phyloP scores from a whole-genome alignment of 2,329 filamentous ascomycete species.

The Fusarium begoniae region DNA sequence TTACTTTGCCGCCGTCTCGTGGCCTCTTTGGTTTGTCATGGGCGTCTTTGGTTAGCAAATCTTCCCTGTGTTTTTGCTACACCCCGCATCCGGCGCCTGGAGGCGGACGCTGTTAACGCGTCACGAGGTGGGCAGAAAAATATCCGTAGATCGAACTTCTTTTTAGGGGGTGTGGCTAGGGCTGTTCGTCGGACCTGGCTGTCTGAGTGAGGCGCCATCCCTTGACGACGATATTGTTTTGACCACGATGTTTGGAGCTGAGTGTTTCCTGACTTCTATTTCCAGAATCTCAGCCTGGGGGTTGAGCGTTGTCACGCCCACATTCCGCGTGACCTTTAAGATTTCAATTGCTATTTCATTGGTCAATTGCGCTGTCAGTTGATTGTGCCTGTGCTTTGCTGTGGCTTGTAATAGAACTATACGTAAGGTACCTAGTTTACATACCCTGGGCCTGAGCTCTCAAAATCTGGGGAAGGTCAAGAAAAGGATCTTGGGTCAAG shows the following conservation, averaged over 20 bases:
- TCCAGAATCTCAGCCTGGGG: not conserved
- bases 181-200: not conserved
- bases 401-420: not conserved
- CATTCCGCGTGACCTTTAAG: constrained; percentile 4
- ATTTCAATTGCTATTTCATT: not conserved
- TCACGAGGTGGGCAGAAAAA: constrained; percentile 41
- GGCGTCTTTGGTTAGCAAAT: constrained; percentile 41
- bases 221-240: constrained; percentile 7
- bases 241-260: constrained; percentile 19
- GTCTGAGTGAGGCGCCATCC: constrained; percentile 10
- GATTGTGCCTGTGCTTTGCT: not conserved
- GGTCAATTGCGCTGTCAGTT: not conserved
- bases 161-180: constrained; percentile 24
- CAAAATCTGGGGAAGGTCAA: constrained; percentile 4
- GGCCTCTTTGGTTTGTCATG: constrained; percentile 42
- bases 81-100: constrained; percentile 43
- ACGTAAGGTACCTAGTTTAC: not conserved
- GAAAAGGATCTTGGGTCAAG: constrained; percentile 3
- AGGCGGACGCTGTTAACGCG: constrained; percentile 35
- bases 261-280: constrained; percentile 8
- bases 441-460: constrained; percentile 4
- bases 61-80: constrained; percentile 33
- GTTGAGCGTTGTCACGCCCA: constrained; percentile 1
- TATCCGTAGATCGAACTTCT: constrained; percentile 10
- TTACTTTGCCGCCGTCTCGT: constrained; percentile 36